Percentiles rank a stretch among this genome's conserved stretches.
phyloP scores from a whole-genome alignment of 169 alveolate genomes.

The Cryptosporidium meleagridis region DNA sequence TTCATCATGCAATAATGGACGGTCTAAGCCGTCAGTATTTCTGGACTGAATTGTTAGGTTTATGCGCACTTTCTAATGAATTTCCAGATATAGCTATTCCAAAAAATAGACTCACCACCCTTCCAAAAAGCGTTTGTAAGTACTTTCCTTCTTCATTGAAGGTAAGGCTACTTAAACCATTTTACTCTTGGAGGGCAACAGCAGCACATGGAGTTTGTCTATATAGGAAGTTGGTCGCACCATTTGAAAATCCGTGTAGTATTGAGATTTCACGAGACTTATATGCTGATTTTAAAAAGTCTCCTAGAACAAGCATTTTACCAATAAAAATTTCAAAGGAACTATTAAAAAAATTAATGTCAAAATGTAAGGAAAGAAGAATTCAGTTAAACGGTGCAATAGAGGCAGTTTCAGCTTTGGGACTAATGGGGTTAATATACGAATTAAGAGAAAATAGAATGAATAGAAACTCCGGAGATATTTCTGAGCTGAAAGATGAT shows the following conservation, averaged over 20 bases:
- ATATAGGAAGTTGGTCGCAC: conserved; percentile 69
- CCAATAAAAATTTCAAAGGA: conserved; percentile 46
- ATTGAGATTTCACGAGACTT: conserved; percentile 68
- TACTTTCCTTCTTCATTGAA: conserved; percentile 66
- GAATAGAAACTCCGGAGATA: conserved; percentile 36
- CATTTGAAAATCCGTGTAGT: conserved; percentile 67
- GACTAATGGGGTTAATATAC: conserved; percentile 55
- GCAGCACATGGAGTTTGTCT: conserved; percentile 73
- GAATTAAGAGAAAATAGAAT: conserved; percentile 48
- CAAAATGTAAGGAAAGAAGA: conserved; percentile 53
- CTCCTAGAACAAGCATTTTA: conserved; percentile 70
- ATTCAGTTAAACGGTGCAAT: conserved; percentile 68
- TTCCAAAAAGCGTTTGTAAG: conserved; percentile 68
- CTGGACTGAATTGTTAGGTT: conserved; percentile 77
- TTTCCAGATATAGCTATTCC: conserved; percentile 59
- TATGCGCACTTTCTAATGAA: conserved; percentile 48
- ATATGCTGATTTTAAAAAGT: conserved; percentile 63
- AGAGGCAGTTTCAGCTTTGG: conserved; percentile 71
- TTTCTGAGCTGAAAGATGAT: conserved; percentile 18
- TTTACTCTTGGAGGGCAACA: conserved; percentile 74
- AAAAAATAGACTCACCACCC: conserved; percentile 22
- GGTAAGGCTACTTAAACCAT: conserved; percentile 45
- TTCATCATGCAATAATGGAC: conserved; percentile 80
- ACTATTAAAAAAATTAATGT: conserved; percentile 13
- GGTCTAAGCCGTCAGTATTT: conserved; percentile 79